These are phyloP conservation scores for Entamoeba histolytica DNA, from an alignment of 208 protist genomes.

Conservation along the genomic window DNA sequence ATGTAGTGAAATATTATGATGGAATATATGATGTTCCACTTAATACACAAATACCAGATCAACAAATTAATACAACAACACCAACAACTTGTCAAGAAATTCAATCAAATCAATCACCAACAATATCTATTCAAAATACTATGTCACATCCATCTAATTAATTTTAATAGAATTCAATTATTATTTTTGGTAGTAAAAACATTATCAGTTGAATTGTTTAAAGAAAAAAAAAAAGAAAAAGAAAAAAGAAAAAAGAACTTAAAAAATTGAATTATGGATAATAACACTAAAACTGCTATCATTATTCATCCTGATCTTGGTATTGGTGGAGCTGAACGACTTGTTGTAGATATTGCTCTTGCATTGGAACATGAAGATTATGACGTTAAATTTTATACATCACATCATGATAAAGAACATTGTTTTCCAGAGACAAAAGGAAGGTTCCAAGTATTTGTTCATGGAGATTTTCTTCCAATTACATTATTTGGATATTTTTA, in stretches of 20 bases:
- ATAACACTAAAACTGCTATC: too few relatives aligned
- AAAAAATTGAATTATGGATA: too few relatives aligned
- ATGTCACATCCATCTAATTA: too few relatives aligned
- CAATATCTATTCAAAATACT: too few relatives aligned
- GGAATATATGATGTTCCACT: background rate
- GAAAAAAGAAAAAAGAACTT: too few relatives aligned
- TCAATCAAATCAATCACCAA: too few relatives aligned
- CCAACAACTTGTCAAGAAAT: background rate
- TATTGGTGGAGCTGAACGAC: constrained; percentile 80
- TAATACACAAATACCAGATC: background rate
- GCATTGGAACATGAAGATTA: constrained; percentile 47
- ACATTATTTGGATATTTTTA: constrained; percentile 50
- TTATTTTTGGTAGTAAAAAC: too few relatives aligned
- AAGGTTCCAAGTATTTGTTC: constrained; percentile 53
- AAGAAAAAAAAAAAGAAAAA: too few relatives aligned
- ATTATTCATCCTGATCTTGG: constrained; percentile 76
- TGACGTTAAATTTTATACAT: constrained; percentile 62
- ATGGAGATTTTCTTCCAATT: constrained; percentile 55
- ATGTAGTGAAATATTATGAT: background rate
- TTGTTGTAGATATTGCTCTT: constrained; percentile 76
- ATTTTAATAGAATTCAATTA: too few relatives aligned
- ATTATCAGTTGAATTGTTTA: too few relatives aligned
- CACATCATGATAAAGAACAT: constrained; percentile 56
- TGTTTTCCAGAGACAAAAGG: constrained; percentile 77
- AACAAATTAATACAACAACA: background rate